A percentile compares a stretch with the other conserved stretches of the same genome.
These are phyloP conservation scores for Suhomyces chickasaworum DNA, from an alignment of 1,139 yeast genomes.

Conservation along the genomic window DNA sequence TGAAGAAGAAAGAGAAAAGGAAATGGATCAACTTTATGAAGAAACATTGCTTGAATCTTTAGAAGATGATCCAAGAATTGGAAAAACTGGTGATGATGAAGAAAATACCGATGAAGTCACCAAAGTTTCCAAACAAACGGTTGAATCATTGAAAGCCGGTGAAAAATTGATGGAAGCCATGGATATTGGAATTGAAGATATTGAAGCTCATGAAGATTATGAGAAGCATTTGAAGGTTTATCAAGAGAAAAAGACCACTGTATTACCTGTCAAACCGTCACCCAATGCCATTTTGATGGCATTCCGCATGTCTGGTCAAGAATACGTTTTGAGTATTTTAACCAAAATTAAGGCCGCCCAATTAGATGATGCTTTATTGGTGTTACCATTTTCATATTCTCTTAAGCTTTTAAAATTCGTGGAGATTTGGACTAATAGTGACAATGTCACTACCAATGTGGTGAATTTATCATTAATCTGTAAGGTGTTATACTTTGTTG, in stretches of 20 bases:
- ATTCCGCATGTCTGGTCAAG: conserved; percentile 68
- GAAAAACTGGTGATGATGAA: conserved; percentile 39
- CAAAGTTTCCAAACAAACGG: conserved; percentile 77
- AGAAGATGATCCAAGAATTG: conserved; percentile 54
- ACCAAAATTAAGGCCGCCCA: conserved; percentile 77
- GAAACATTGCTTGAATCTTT: conserved; percentile 67
- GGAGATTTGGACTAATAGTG: conserved; percentile 68
- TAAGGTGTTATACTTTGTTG: conserved; percentile 70
- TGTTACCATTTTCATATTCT: conserved; percentile 86
- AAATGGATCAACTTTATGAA: conserved; percentile 89
- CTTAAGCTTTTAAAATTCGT: conserved; percentile 69
- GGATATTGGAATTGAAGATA: conserved; percentile 76
- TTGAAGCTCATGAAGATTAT: conserved; percentile 59
- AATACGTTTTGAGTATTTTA: conserved; percentile 74
- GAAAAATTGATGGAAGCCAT: conserved; percentile 91
- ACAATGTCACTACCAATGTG: conserved; percentile 43
- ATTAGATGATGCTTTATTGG: conserved; percentile 87
- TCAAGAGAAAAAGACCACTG: conserved; percentile 39
- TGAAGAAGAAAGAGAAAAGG: conserved; percentile 95
- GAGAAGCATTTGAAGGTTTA: conserved; percentile 34
- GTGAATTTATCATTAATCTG: conserved; percentile 66
- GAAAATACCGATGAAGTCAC: conserved; percentile 59
- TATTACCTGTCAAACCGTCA: conserved; percentile 58
- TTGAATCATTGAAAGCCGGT: conserved; percentile 93
- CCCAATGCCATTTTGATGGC: conserved; percentile 73